A percentile compares a stretch with the other conserved stretches of the same genome.
Conservation (phyloP, 139 green algal species). For the Auxenochlorella pyrenoidosa region DNA sequence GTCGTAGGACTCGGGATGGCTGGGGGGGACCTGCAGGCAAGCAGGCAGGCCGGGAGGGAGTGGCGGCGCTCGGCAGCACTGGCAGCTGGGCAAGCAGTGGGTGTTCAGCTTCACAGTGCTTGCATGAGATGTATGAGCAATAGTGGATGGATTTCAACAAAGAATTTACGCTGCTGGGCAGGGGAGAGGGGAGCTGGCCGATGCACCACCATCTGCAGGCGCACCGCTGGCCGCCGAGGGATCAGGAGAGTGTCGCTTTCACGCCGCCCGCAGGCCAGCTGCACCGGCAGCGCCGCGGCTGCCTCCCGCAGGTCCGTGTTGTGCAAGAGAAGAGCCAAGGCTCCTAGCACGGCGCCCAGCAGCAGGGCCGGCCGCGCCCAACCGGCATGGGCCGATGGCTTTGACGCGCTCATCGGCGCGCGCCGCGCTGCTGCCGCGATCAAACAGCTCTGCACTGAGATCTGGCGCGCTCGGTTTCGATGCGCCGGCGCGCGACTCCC, state of each 20-base stretch:
- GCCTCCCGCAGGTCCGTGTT: background rate
- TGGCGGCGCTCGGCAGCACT: too few relatives aligned
- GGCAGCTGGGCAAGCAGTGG: background rate
- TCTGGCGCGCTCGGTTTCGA: background rate
- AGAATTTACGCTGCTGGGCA: too few relatives aligned
- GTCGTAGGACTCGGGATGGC: background rate
- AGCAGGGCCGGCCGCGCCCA: background rate
- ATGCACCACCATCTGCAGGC: background rate
- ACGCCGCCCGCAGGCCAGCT: background rate
- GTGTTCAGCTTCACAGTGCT: too few relatives aligned
- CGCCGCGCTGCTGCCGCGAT: background rate
- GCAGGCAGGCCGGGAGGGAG: too few relatives aligned
- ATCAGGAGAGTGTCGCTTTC: background rate
- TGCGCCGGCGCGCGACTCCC: too few relatives aligned
- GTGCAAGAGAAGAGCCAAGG: background rate
- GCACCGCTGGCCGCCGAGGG: background rate
- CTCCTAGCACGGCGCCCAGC: background rate
- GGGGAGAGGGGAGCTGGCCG: background rate
- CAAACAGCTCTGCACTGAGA: background rate
- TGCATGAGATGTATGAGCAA: too few relatives aligned
- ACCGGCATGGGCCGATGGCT: background rate
- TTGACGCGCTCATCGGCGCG: background rate
- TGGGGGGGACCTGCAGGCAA: background rate
- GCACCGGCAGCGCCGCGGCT: background rate
- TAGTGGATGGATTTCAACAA: too few relatives aligned